Base-by-base conservation (phyloP, 441 rosid genomes). In the Breynia disticha region DNA sequence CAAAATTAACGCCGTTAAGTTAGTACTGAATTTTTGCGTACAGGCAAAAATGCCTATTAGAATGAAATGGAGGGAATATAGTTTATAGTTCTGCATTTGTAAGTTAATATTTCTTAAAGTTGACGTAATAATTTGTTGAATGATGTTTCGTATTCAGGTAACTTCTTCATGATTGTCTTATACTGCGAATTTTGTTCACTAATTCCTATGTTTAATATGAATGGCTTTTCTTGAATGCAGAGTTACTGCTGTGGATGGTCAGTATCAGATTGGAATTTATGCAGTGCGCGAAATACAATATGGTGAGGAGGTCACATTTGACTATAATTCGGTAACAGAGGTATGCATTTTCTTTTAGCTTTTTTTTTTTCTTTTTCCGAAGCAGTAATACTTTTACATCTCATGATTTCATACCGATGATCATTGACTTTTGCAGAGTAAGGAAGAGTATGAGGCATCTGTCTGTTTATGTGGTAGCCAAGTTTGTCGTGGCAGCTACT, bases 391-490 rank as follows among this genome's bases (percentile, higher is more conserved):
- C 8, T 28, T 5, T 28, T 28, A 28, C 35, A 28, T 28, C 4
- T 28, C 35, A 16, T 48, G 28, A 16, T 52, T 56, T 45, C 44
- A 16, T 57, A 45, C 60, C 62, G 47, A 57, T 54, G 63, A 50
- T 65, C 66, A 46, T 51, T 68, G 61, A 24, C 59, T 78, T 49
- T 48, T 65, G 48, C 77, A 94, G 99, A 90, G 99, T 67, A 94
- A 94, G 77, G 99, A 94, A 78, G 99, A 94, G 72, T 94, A 94
- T 57, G 99, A 94, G 69, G 99, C 97, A 37, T 94, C 99, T 69
- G 99, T 94, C 48, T 94, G 99, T 78, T 72, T 94, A 69, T 94
- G 99, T 72, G 99, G 99, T 67, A 94, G 96, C 76, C 99, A 94
- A 82, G 96, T 87, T 55, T 94, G 99, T 61, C 86, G 99, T 46